Percentiles rank a stretch among this genome's conserved stretches.
These are phyloP conservation scores for Pseudozyma tsukubaensis DNA, from an alignment of 1,284 basidiomycete species.

Conservation along the genomic window DNA sequence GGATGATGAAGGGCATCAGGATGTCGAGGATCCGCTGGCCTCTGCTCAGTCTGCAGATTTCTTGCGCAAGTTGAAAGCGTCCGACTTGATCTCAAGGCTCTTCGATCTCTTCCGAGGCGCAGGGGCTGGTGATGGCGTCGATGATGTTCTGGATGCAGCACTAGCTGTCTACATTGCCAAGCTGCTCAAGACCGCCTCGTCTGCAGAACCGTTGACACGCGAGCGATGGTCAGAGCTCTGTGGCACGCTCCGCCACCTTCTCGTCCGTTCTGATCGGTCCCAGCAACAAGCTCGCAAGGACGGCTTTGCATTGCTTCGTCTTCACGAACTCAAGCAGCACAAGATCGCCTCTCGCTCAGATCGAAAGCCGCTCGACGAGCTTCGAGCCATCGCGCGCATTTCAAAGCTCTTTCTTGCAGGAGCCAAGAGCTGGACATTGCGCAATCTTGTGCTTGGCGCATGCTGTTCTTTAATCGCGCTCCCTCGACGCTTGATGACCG, in stretches of 20 bases:
- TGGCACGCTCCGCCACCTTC: slow-evolving; percentile 17
- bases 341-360: slow-evolving; percentile 25
- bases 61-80: slow-evolving; percentile 49
- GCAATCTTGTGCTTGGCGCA: slow-evolving; percentile 38
- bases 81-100: slow-evolving; percentile 37
- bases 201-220: slow-evolving; percentile 31
- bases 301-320: slow-evolving; percentile 32
- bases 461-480: slow-evolving; percentile 36
- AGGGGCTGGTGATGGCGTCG: slow-evolving; percentile 41
- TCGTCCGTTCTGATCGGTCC: slow-evolving; percentile 10
- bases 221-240: slow-evolving; percentile 30
- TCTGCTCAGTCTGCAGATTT: slow-evolving; percentile 44
- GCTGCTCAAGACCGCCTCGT: slow-evolving; percentile 21
- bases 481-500: slow-evolving; percentile 32
- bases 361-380: slow-evolving; percentile 32
- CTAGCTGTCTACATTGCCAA: slow-evolving; percentile 40
- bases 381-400: slow-evolving; percentile 35
- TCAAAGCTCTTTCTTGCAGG: slow-evolving; percentile 37
- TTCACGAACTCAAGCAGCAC: slow-evolving; percentile 38
- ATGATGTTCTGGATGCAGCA: slow-evolving; percentile 44
- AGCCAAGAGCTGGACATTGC: slow-evolving; percentile 29
- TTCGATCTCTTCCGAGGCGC: slow-evolving; percentile 38
- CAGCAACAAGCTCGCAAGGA: slow-evolving; percentile 28
- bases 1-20: slow-evolving; percentile 2
- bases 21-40: slow-evolving; percentile 27